phyloP scores from a whole-genome alignment of 495 filamentous ascomycete species.

The Apodospora peruviana region DNA sequence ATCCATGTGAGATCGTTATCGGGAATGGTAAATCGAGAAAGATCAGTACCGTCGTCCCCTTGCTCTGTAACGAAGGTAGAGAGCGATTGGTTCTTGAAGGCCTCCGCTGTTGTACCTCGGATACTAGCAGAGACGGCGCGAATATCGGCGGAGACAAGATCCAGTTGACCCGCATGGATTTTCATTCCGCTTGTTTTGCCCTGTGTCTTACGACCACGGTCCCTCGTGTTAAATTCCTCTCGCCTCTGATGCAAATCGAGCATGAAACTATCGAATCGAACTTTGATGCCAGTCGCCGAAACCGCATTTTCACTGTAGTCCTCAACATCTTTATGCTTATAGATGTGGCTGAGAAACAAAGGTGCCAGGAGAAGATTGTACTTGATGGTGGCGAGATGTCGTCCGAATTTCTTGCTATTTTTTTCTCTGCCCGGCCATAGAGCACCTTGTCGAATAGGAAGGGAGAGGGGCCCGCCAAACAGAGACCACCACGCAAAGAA shows the following conservation, averaged over 20 bases:
- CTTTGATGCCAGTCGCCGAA: conserved; percentile 88
- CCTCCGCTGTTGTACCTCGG: conserved; percentile 65
- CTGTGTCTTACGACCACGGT: conserved; percentile 64
- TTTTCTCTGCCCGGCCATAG: conserved; percentile 90
- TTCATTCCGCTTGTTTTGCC: conserved; percentile 85
- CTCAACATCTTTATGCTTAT: conserved; percentile 95
- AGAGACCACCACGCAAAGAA: conserved; percentile 98
- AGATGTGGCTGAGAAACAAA: conserved; percentile 90
- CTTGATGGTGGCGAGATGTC: conserved; percentile 94
- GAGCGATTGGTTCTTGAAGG: conserved; percentile 59
- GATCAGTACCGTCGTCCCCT: conserved; percentile 50
- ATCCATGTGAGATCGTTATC: conserved; percentile 94
- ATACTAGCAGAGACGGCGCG: conserved; percentile 91
- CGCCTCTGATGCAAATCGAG: conserved; percentile 92
- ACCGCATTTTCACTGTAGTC: conserved; percentile 75
- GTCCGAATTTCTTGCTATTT: conserved; percentile 96
- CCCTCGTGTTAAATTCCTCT: conserved; percentile 79
- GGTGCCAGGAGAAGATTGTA: conserved; percentile 91
- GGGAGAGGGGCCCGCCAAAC: conserved; percentile 90
- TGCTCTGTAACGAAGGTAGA: conserved; percentile 43
- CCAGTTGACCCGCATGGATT: conserved; percentile 87
- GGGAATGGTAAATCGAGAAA: conserved; percentile 88
- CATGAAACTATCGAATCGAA: conserved; percentile 91
- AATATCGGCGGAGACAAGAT: conserved; percentile 88
- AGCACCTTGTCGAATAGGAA: conserved; percentile 86